phyloP scores from a whole-genome alignment of 164 flowering plant genomes.

The grape (Vitis vinifera) region DNA sequence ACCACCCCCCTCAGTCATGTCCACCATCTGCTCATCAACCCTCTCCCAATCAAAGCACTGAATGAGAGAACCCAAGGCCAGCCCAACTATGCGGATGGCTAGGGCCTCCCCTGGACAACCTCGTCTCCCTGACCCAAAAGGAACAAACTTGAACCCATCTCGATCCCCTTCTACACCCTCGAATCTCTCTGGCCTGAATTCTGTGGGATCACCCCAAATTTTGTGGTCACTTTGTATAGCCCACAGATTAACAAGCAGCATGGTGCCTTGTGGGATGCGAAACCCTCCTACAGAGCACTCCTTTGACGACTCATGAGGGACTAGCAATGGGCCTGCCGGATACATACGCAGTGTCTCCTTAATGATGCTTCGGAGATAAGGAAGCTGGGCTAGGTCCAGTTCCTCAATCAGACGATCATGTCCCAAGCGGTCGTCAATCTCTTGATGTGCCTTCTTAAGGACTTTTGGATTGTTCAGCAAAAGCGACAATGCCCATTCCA shows the following conservation, averaged over 20 bases:
- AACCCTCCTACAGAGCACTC: conserved; percentile 33
- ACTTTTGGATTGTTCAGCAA: conserved; percentile 30
- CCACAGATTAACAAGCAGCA: conserved; percentile 37
- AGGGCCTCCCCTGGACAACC: conserved; percentile 47
- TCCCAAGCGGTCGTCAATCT: conserved; percentile 25
- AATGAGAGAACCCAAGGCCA: conserved; percentile 33
- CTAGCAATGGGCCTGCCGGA: conserved; percentile 30
- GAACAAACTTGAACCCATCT: conserved; percentile 37
- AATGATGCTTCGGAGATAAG: conserved; percentile 29
- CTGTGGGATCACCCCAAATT: conserved; percentile 28
- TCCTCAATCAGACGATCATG: conserved; percentile 28
- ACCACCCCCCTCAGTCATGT: conserved; percentile 40
- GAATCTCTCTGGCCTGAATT: conserved; percentile 41
- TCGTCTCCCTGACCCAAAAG: conserved; percentile 50
- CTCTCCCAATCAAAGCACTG: conserved; percentile 62
- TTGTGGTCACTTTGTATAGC: conserved; percentile 35
- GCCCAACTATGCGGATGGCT: conserved; percentile 29
- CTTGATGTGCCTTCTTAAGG: conserved; percentile 20
- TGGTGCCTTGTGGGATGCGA: conserved; percentile 34
- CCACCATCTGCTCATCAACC: conserved; percentile 34
- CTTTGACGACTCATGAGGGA: conserved; percentile 37
- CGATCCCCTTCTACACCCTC: conserved; percentile 11
- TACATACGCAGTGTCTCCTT: conserved; percentile 33
- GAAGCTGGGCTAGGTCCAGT: conserved; percentile 29
- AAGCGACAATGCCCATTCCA: conserved; percentile 54